phyloP scores from a whole-genome alignment of 148 eudicot genomes.

The Oxyria digyna region DNA sequence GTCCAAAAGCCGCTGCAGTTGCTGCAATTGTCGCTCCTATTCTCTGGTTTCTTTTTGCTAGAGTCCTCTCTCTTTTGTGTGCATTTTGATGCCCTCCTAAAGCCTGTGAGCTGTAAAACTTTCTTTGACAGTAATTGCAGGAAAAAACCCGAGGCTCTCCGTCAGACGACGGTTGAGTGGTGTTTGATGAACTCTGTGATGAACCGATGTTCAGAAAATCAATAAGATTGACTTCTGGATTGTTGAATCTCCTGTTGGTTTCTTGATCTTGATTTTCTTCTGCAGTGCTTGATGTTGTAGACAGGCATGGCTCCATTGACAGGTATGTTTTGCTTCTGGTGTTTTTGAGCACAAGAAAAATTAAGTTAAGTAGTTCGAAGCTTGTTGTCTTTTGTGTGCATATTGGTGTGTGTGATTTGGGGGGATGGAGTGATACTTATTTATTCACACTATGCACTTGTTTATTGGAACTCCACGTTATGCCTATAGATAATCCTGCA shows the following conservation, averaged over 20 bases:
- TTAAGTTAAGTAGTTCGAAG: not conserved
- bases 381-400: slow-evolving; percentile 10
- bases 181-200: not conserved
- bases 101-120: slow-evolving; percentile 55
- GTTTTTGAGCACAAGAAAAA: not conserved
- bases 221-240: not conserved
- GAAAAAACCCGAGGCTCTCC: slow-evolving; percentile 33
- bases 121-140: slow-evolving; percentile 50
- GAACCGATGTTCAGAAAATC: slow-evolving; percentile 2
- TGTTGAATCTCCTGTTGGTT: not conserved
- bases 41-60: slow-evolving; percentile 42
- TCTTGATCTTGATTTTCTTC: not conserved
- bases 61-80: slow-evolving; percentile 53
- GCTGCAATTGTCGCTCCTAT: slow-evolving; percentile 10
- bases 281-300: slow-evolving; percentile 2
- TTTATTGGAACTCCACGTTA: slow-evolving; percentile 12
- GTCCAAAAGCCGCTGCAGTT: slow-evolving; percentile 19
- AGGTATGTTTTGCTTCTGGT: not conserved
- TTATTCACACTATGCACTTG: slow-evolving; percentile 11
- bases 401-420: slow-evolving; percentile 1
- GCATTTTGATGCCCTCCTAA: slow-evolving; percentile 73
- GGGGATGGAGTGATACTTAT: slow-evolving; percentile 10
- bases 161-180: not conserved
- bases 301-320: slow-evolving; percentile 10
- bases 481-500: slow-evolving; percentile 9